These are phyloP conservation scores for Ilyonectria robusta DNA, from an alignment of 2,329 filamentous ascomycete species.

Conservation along the genomic window DNA sequence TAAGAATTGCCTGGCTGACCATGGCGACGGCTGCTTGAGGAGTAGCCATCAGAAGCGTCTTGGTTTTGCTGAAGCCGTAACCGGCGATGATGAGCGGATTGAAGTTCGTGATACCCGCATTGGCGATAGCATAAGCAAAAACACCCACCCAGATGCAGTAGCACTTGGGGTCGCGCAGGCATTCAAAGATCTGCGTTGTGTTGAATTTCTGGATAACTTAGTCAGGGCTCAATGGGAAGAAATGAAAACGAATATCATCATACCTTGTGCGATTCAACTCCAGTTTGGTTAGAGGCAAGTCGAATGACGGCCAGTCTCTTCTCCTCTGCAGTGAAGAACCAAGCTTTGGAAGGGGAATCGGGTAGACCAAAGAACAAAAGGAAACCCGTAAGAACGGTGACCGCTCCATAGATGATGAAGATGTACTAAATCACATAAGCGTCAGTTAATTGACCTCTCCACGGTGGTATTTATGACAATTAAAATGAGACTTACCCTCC, in stretches of 20 bases:
- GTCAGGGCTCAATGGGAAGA: background rate
- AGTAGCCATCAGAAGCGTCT: slow-evolving; percentile 50
- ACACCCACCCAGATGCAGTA: slow-evolving; percentile 46
- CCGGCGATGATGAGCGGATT: slow-evolving; percentile 73
- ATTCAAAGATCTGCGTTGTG: slow-evolving; percentile 34
- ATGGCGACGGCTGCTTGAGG: slow-evolving; percentile 53
- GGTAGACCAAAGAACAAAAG: slow-evolving; percentile 36
- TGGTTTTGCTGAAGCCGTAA: slow-evolving; percentile 50
- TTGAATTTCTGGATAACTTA: slow-evolving; percentile 30
- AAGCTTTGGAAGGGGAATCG: slow-evolving; percentile 39
- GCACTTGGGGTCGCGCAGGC: slow-evolving; percentile 37
- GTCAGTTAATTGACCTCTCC: background rate
- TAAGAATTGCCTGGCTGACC: slow-evolving; percentile 40
- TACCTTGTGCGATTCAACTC: slow-evolving; percentile 20
- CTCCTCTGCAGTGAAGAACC: slow-evolving; percentile 42
- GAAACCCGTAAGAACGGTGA: slow-evolving; percentile 31
- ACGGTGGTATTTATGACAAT: background rate
- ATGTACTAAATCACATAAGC: background rate
- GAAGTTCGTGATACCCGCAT: slow-evolving; percentile 78
- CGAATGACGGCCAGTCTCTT: slow-evolving; percentile 30
- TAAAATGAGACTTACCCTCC: slow-evolving; percentile 31
- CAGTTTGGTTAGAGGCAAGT: slow-evolving; percentile 18
- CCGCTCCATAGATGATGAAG: slow-evolving; percentile 43
- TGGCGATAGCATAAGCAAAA: slow-evolving; percentile 76
- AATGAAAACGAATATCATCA: no score